These are phyloP conservation scores for Fonsecaea multimorphosa DNA, from an alignment of 2,329 filamentous ascomycete species.

Conservation along the genomic window DNA sequence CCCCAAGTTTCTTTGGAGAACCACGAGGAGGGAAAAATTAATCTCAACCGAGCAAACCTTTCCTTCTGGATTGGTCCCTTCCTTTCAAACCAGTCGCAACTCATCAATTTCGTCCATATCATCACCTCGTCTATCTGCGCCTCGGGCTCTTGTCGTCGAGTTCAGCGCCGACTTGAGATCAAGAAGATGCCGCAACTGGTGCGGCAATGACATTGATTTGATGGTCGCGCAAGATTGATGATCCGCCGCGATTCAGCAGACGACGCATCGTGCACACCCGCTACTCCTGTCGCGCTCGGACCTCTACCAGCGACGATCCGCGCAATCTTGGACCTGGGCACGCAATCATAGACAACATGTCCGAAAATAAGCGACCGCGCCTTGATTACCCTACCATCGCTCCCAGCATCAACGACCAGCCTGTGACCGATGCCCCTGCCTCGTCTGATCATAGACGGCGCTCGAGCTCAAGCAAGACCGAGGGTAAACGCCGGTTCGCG, in stretches of 20 bases:
- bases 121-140: background rate
- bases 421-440: background rate
- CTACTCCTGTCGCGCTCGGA: background rate
- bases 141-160: background rate
- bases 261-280: background rate
- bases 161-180: background rate
- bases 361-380: conserved; percentile 30
- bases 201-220: background rate
- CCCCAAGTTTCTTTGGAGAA: background rate
- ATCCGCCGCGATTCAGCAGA: background rate
- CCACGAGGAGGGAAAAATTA: background rate
- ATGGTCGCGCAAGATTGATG: background rate
- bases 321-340: conserved; percentile 2
- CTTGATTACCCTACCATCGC: conserved; percentile 23
- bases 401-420: conserved; percentile 8
- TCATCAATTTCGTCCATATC: background rate
- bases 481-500: conserved; percentile 59
- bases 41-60: background rate
- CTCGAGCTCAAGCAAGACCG: conserved; percentile 18
- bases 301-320: conserved; percentile 1
- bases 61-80: background rate
- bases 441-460: conserved; percentile 14
- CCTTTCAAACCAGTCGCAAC: background rate
- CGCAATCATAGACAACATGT: conserved; percentile 22
- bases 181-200: background rate